A percentile compares a stretch with the other conserved stretches of the same genome.
Evolutionary conservation across 768 basidiomycete species (phyloP).

Genomic region (Tubosaeta brunneosetosa): DNA sequence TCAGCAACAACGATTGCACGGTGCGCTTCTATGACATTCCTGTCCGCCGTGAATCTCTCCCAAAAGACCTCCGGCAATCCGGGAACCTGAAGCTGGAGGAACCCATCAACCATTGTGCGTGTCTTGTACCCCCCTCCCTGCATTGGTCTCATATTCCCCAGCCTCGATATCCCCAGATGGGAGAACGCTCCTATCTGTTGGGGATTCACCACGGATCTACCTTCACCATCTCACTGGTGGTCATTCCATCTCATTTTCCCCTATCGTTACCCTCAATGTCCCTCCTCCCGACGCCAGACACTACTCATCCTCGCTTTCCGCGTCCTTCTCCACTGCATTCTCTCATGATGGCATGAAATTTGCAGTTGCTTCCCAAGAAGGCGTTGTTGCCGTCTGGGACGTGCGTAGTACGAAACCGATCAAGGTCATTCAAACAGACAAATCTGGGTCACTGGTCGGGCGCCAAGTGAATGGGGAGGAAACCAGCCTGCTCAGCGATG

Average conservation of each 20-base stretch:
- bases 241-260: slow-evolving; percentile 53
- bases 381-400: slow-evolving; percentile 78
- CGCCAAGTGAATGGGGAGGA: slow-evolving; percentile 36
- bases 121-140: slow-evolving; percentile 1
- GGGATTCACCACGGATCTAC: slow-evolving; percentile 83
- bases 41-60: slow-evolving; percentile 41
- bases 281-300: slow-evolving; percentile 49
- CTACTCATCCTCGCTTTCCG: slow-evolving; percentile 46
- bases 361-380: slow-evolving; percentile 80
- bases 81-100: slow-evolving; percentile 58
- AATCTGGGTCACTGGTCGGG: slow-evolving; percentile 28
- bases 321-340: slow-evolving; percentile 79
- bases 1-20: slow-evolving; percentile 83
- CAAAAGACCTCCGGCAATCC: slow-evolving; percentile 42
- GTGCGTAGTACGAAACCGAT: slow-evolving; percentile 68
- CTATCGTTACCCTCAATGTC: slow-evolving; percentile 63
- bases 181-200: slow-evolving; percentile 80
- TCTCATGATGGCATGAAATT: slow-evolving; percentile 73
- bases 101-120: slow-evolving; percentile 78
- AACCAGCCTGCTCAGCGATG: slow-evolving; percentile 55
- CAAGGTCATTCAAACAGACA: slow-evolving; percentile 60
- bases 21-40: slow-evolving; percentile 80
- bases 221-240: slow-evolving; percentile 75
- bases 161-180: slow-evolving; percentile 90
- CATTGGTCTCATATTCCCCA: slow-evolving; percentile 28